Percentiles rank a stretch among this genome's conserved stretches.
Evolutionary conservation across 345 rosid species (phyloP).

Genomic region (Psidium guajava): DNA sequence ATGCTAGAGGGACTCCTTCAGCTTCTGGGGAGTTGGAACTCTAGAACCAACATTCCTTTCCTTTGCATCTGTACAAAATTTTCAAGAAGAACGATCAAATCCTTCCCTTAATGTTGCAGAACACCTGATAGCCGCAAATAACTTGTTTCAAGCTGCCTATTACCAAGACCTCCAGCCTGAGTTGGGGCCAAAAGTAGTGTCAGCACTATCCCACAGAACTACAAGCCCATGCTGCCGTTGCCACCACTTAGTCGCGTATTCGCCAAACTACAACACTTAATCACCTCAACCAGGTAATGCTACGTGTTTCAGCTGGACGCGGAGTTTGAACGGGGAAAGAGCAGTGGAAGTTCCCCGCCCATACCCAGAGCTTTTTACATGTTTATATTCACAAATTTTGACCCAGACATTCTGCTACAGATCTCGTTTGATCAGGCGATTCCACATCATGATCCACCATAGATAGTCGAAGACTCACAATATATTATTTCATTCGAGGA

Average conservation of each 20-base stretch:
- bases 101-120: not conserved
- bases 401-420: not conserved
- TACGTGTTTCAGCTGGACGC: not conserved
- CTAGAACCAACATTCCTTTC: not conserved
- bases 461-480: not conserved
- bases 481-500: no score
- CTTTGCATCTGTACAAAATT: not conserved
- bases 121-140: not conserved
- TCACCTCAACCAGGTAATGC: not conserved
- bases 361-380: not conserved
- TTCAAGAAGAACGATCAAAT: not conserved
- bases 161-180: not conserved
- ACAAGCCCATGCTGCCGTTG: not conserved
- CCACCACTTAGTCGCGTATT: not conserved
- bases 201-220: not conserved
- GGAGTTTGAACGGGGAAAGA: not conserved
- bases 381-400: not conserved
- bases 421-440: not conserved
- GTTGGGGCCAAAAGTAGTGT: not conserved
- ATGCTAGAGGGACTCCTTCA: not conserved
- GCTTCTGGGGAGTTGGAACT: not conserved
- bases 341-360: not conserved
- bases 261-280: not conserved
- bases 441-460: not conserved
- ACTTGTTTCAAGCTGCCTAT: not conserved